Base-by-base conservation (phyloP, 78 protist species). In the Planoprotostelium fungivorum region DNA sequence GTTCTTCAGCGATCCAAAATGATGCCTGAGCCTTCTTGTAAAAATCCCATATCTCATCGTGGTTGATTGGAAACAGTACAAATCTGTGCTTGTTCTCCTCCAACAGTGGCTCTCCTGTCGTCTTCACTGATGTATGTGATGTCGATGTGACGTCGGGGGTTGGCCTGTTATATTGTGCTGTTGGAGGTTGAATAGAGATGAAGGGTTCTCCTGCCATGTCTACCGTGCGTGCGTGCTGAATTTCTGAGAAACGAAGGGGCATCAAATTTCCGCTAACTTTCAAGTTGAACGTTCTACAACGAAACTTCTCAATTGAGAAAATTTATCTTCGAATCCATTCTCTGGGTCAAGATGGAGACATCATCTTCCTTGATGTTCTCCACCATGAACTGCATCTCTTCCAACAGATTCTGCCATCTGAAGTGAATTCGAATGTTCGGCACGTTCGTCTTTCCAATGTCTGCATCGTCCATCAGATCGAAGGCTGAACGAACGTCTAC, bases 1-100 rank as follows among this genome's bases (percentile, higher is more conserved):
- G 91, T 90, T 98, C 99, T 94, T 97, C 99, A 0, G 97, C 98
- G 28, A 99, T 97, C 99, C 99, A 98, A 92, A 98, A 96, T 23
- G 96, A 91, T 1, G 99, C 99, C 87, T 90, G 93, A 31, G 96
- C 97, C 95, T 97, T 95, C 97, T 98, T 97, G 92, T 98, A 98
- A 98, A 98, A 95, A 36, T 91, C 85, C 98, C 98, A 98, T 28
- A 97, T 90, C 34, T 92, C 96, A 0, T 34, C 90, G 89, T 98
- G 63, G 91, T 96, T 83, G 88, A 98, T 96, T 84, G 99, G 99
- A 73, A 98, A 94, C 84, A 98, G 87, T 25, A 97, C 99, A 37
- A 95, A 97, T 88, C 99, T 95, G 86, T 91, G 88, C 36, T 93
- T 94, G 84, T 93, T 97, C 89, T 93, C 96, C 63, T 38, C 87